Evolutionary conservation across 768 basidiomycete species (phyloP), one percentile per base, ranked within the genome.

Genomic region (Agaricus bisporus): DNA sequence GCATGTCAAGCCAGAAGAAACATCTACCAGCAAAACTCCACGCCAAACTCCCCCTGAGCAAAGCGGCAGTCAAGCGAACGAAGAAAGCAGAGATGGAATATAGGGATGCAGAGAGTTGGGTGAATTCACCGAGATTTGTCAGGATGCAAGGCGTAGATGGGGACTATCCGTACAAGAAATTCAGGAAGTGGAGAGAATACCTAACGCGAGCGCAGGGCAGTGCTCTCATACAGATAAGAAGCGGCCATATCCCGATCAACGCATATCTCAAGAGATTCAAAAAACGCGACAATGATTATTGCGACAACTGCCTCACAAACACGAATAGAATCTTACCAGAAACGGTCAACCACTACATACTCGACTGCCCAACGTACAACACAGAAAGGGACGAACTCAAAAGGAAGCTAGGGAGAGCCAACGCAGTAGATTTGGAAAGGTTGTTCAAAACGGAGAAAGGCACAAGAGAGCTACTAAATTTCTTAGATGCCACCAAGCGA

Each of bases 241-340:
- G 66, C 35, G 60, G 64, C 0, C 69, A 70, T 46, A 44, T 61
- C 29, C 61, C 65, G 0, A 63, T 68, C 3, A 66, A 68, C 41
- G 41, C 36, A n/a, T 57, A 51, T 20, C 47, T 57, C 7, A 46
- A 42, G 38, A 53, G 41, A 28, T 28, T 45, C 39, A 32, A 41
- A 20, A 35, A 37, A 22, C 37, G 36, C 3, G 49, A 47, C 4
- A 20, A 44, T 14, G 37, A 45, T 35, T 43, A 28, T n/a, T 53
- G 56, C 9, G 44, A 52, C 5, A 28, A 43, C n/a, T 53, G 51
- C 41, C 10, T 10, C 17, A 32, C 36, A 8, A 22, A 32, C 5
- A 15, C 20, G 22, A 20, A 14, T 8, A 2, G 20, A 14, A 14
- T n/a, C 5, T 26, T n/a, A 18, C 41, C 44, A 11, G 51, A 57